These are phyloP conservation scores for Candida nanaspora DNA, from an alignment of 805 yeast genomes.

Conservation along the genomic window DNA sequence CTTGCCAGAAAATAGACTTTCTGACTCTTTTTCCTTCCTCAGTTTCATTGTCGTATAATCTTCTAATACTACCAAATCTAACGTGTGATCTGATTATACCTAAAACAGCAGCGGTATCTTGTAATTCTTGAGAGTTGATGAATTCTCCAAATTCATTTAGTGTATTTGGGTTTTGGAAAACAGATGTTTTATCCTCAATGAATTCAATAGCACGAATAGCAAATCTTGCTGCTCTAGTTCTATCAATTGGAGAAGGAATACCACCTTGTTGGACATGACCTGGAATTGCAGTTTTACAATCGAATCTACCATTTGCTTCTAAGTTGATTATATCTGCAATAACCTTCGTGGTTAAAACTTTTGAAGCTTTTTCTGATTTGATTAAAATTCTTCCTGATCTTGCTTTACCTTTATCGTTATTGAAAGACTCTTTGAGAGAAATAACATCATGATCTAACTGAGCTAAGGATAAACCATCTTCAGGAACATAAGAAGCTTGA, in stretches of 20 bases:
- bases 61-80: constrained; percentile 64
- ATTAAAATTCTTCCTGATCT: constrained; percentile 82
- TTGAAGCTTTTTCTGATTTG: constrained; percentile 77
- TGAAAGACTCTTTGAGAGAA: constrained; percentile 59
- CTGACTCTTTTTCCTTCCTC: constrained; percentile 80
- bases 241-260: constrained; percentile 88
- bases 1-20: constrained; percentile 77
- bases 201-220: constrained; percentile 88
- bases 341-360: constrained; percentile 73
- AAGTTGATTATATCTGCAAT: constrained; percentile 79
- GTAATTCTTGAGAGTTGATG: constrained; percentile 17
- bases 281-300: constrained; percentile 91
- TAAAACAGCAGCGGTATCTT: constrained; percentile 67
- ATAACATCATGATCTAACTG: constrained; percentile 72
- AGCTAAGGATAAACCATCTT: constrained; percentile 61
- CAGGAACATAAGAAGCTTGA: constrained; percentile 86
- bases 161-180: constrained; percentile 2
- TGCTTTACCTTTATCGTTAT: constrained; percentile 67
- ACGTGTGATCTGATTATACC: constrained; percentile 79
- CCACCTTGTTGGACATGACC: constrained; percentile 99
- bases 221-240: constrained; percentile 82
- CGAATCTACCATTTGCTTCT: constrained; percentile 68
- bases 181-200: constrained; percentile 48
- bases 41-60: constrained; percentile 82
- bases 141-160: constrained; percentile 25